phyloP scores from a whole-genome alignment of 108 stramenopile species.

The Conticribra guillardii region DNA sequence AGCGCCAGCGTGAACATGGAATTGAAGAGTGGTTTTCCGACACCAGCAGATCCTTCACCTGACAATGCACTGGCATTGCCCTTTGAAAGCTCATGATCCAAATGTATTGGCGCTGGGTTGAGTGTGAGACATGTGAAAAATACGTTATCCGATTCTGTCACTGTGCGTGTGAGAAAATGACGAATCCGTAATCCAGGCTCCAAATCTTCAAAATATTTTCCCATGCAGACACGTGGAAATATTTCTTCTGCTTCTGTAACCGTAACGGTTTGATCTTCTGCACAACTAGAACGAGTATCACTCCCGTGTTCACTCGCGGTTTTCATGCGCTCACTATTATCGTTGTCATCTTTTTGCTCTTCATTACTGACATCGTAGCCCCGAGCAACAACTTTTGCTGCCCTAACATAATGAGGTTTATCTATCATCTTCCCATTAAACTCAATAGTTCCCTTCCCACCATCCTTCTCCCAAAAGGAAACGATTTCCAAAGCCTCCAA shows the following conservation, averaged over 20 bases:
- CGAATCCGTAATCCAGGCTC: constrained; percentile 35
- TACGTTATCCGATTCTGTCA: constrained; percentile 53
- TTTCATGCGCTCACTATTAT: background rate
- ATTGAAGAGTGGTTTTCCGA: constrained; percentile 52
- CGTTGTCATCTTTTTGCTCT: background rate
- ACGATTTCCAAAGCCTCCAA: constrained; percentile 36
- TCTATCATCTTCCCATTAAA: constrained; percentile 50
- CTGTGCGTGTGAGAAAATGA: constrained; percentile 46
- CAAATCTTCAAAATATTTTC: constrained; percentile 51
- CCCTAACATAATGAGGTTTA: constrained; percentile 51
- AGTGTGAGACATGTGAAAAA: constrained; percentile 55
- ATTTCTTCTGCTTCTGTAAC: constrained; percentile 5
- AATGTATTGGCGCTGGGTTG: constrained; percentile 51
- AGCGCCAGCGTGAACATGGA: constrained; percentile 58
- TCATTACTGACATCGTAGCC: constrained; percentile 1
- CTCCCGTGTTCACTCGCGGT: background rate
- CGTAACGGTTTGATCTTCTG: background rate
- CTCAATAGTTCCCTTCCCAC: constrained; percentile 32
- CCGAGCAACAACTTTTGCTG: constrained; percentile 44
- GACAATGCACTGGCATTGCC: constrained; percentile 28
- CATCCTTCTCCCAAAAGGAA: constrained; percentile 29
- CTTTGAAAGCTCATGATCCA: constrained; percentile 49
- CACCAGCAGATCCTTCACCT: background rate
- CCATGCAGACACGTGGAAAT: constrained; percentile 43
- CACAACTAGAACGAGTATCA: background rate